Base-by-base conservation (phyloP, 176 grass and related monocot genomes). In the Bothriochloa decipiens region DNA sequence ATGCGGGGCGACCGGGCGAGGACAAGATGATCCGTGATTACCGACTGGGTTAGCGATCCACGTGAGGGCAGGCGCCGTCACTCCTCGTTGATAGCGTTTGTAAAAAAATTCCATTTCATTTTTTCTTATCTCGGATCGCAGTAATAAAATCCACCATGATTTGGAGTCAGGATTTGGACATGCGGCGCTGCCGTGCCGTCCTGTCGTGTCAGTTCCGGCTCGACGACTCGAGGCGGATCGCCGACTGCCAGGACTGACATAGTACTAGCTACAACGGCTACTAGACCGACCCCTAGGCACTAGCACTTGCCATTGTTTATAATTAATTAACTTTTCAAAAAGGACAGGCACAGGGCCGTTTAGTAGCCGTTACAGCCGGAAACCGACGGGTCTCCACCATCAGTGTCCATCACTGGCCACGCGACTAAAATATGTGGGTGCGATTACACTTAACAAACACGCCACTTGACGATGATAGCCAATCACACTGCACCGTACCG, bases 291-390 rank as follows among this genome's bases (percentile, higher is more conserved):
- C 11, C 73, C 22, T 52, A 35, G 58, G 4, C 3, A 12, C 25
- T 15, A 46, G 41, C 71, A 49, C 43, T 61, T 17, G 26, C 28
- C 69, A 55, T 41, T 16, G 33, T 77, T 81, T 65, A 33, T 86
- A 26, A 83, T 12, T 86, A 65, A 12, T 81, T 86, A 73, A 8
- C 16, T 43, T 60, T 70, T 43, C 23, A 18, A 78, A 61, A 23
- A 15, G 41, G 6, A 6, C 65, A 46, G 25, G 33, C 23, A 7
- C 5, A 20, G 15, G 36, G 17, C 18, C 33, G 32, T 16, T 81
- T n/a, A 74, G 70, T 81, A 81, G 85, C 85, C 78, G 61, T 87
- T 87, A 43, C 77, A 63, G 7, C 75, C 15, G 3, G 55, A n/a
- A 43, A 65, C 17, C 7, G 64, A 23, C 50, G 18, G 7, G 23